Conservation (phyloP, 2,329 filamentous ascomycete genomes). For the Exophiala phaeomuriformis region DNA sequence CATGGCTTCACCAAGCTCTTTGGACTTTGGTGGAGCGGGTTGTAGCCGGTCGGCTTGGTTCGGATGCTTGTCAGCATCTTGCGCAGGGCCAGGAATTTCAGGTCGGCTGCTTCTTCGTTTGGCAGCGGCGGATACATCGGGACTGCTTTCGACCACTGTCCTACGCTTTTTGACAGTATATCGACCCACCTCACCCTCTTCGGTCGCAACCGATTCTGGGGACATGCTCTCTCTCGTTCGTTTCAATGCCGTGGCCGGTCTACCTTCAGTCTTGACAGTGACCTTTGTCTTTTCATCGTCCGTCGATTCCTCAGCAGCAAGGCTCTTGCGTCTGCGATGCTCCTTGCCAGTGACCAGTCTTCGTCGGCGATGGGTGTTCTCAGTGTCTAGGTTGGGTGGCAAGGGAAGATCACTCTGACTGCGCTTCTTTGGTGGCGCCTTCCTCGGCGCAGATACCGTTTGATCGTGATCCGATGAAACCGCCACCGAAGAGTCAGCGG, state of each 20-base stretch:
- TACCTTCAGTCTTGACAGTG: constrained; percentile 13
- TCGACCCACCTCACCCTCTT: constrained; percentile 11
- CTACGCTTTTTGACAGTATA: constrained; percentile 39
- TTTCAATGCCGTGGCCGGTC: constrained; percentile 30
- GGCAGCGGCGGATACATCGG: constrained; percentile 28
- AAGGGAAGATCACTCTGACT: constrained; percentile 27
- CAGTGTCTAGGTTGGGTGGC: constrained; percentile 16
- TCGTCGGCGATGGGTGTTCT: constrained; percentile 23
- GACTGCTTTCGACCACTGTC: constrained; percentile 37
- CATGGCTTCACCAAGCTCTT: too few relatives aligned
- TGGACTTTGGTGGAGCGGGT: too few relatives aligned
- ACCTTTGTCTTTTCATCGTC: constrained; percentile 17
- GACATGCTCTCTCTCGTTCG: constrained; percentile 38
- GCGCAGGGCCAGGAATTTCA: constrained; percentile 2
- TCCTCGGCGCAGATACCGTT: constrained; percentile 12
- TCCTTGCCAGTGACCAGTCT: constrained; percentile 28
- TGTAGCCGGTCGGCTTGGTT: not conserved
- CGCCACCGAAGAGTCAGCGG: constrained; percentile 21
- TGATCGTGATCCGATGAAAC: constrained; percentile 27
- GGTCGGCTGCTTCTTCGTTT: constrained; percentile 13
- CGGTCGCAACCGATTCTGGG: constrained; percentile 29
- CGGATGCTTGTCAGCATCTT: not conserved
- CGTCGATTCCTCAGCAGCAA: constrained; percentile 30
- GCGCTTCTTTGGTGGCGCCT: constrained; percentile 20
- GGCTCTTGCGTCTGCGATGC: constrained; percentile 23